phyloP scores from a whole-genome alignment of 768 basidiomycete species.

The Rossbeevera mucosa region DNA sequence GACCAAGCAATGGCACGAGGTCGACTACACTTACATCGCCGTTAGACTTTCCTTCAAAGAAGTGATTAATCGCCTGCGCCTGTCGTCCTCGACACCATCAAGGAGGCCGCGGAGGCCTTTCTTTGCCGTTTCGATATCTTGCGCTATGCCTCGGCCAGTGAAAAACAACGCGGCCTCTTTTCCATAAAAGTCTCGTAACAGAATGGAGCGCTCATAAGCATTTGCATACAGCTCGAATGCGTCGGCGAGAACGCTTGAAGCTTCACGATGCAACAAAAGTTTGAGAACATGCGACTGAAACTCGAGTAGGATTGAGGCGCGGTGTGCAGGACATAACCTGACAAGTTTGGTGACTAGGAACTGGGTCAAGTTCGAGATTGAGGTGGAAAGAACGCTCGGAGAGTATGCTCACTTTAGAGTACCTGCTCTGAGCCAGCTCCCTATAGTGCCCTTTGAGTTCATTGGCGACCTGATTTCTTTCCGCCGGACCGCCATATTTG shows the following conservation, averaged over 20 bases:
- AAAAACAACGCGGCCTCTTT: conserved; percentile 78
- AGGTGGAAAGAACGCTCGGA: background rate
- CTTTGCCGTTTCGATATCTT: conserved; percentile 60
- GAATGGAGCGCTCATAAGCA: conserved; percentile 73
- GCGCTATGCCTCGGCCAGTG: conserved; percentile 48
- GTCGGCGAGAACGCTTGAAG: conserved; percentile 79
- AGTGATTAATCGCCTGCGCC: conserved; percentile 59
- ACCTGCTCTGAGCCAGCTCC: conserved; percentile 79
- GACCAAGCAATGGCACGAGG: background rate
- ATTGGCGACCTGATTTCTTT: conserved; percentile 73
- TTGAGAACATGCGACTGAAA: conserved; percentile 73
- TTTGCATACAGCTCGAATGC: conserved; percentile 86
- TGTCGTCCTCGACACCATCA: conserved; percentile 57
- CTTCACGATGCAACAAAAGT: conserved; percentile 80
- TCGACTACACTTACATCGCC: conserved; percentile 54
- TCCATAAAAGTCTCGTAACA: conserved; percentile 87
- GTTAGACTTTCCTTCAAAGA: conserved; percentile 71
- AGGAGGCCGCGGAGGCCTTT: conserved; percentile 67
- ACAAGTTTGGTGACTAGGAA: conserved; percentile 81
- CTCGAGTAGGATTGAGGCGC: conserved; percentile 70
- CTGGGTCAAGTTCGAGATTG: conserved; percentile 32
- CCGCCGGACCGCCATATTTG: conserved; percentile 69
- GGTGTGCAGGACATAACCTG: conserved; percentile 67
- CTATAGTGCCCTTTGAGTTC: conserved; percentile 81
- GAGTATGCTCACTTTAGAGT: conserved; percentile 67